Conservation (phyloP, 2,329 filamentous ascomycete species). For the Fusarium sp. region DNA sequence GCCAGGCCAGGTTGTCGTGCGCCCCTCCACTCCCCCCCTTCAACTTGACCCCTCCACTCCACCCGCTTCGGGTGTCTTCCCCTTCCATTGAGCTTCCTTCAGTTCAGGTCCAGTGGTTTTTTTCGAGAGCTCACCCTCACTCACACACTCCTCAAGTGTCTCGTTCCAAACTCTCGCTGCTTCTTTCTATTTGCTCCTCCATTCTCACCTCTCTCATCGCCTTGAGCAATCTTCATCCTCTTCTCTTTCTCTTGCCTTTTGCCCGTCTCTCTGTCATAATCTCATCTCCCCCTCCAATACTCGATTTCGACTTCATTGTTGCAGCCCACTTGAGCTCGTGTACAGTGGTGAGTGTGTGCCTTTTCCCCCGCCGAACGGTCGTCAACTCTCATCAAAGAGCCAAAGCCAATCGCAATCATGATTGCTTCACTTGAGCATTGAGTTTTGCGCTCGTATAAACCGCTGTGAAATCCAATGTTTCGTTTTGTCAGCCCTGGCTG, state of each 20-base stretch:
- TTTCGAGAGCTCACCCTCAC: conserved; percentile 41
- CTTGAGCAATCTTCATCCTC: conserved; percentile 22
- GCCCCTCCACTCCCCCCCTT: conserved; percentile 22
- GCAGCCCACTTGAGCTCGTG: conserved; percentile 40
- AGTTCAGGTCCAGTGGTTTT: conserved; percentile 37
- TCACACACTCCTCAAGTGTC: conserved; percentile 32
- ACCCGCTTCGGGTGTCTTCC: conserved; percentile 37
- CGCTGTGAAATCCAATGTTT: conserved; percentile 15
- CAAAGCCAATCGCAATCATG: conserved; percentile 18
- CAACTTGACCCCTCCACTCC: conserved; percentile 40
- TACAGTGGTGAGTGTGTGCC: conserved; percentile 41
- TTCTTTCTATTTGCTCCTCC: conserved; percentile 35
- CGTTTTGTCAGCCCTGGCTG: conserved; percentile 21
- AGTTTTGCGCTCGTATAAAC: conserved; percentile 7
- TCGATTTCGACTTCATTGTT: conserved; percentile 37
- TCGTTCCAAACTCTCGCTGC: conserved; percentile 35
- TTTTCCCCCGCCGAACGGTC: conserved; percentile 30
- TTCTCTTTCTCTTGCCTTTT: conserved; percentile 31
- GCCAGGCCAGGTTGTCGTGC: conserved; percentile 18
- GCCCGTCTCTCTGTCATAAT: conserved; percentile 38
- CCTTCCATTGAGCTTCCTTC: conserved; percentile 46
- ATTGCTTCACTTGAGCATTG: conserved; percentile 18
- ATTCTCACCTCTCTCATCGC: conserved; percentile 38
- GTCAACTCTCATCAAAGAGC: conserved; percentile 30
- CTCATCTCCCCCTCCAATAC: conserved; percentile 30